Conservation (phyloP, 1,139 yeast genomes). For the Yamadazyma oceani region DNA sequence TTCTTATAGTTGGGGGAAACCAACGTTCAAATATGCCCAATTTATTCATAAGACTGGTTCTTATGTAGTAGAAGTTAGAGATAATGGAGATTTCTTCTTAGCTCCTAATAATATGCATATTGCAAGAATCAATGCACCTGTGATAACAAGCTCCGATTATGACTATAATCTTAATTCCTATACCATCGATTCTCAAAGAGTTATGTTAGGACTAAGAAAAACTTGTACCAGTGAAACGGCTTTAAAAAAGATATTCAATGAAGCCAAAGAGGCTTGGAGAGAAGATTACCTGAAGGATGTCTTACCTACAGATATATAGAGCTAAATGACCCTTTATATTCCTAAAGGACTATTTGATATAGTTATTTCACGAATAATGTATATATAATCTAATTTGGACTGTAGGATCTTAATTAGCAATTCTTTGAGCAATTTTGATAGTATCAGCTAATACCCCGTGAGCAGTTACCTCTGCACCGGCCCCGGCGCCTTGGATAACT, state of each 20-base stretch:
- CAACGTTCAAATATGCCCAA: conserved; percentile 79
- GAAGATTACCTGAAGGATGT: conserved; percentile 26
- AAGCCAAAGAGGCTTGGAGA: conserved; percentile 54
- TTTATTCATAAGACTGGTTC: conserved; percentile 88
- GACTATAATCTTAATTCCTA: conserved; percentile 27
- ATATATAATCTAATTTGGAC: conserved; percentile 4
- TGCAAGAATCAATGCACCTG: conserved; percentile 52
- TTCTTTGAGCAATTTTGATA: conserved; percentile 86
- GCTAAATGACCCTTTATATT: too few relatives aligned
- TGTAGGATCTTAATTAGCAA: conserved; percentile 50
- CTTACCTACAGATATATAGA: conserved; percentile 18
- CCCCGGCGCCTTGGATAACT: conserved; percentile 98
- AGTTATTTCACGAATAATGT: neutral
- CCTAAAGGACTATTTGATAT: too few relatives aligned
- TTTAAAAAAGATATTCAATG: conserved; percentile 54
- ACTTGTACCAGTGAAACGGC: conserved; percentile 55
- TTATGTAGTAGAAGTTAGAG: conserved; percentile 83
- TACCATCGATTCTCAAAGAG: conserved; percentile 63
- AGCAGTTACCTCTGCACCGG: conserved; percentile 98
- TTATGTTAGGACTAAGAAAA: conserved; percentile 67
- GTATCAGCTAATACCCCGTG: conserved; percentile 96
- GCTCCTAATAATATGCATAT: conserved; percentile 81
- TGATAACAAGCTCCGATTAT: conserved; percentile 7
- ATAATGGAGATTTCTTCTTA: conserved; percentile 74
- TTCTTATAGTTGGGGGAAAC: conserved; percentile 88